phyloP scores from a whole-genome alignment of 805 yeast species.

The Debaryomyces castellii region DNA sequence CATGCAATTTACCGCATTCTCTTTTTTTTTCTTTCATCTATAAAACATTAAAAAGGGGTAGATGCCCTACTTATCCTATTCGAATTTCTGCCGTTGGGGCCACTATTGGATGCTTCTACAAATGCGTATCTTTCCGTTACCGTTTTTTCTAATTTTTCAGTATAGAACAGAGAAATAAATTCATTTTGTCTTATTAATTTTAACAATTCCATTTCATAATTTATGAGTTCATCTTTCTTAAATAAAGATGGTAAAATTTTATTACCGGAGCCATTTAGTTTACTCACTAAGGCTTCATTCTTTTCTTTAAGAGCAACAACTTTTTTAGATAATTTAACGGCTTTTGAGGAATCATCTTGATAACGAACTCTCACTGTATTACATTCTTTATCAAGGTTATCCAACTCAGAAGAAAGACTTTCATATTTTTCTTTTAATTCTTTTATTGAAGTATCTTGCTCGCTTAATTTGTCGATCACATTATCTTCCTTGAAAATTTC shows the following conservation, averaged over 20 bases:
- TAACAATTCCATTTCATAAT: slow-evolving; percentile 24
- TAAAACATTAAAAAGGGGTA: slow-evolving; percentile 27
- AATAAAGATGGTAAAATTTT: slow-evolving; percentile 33
- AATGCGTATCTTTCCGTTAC: slow-evolving; percentile 32
- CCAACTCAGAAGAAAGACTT: slow-evolving; percentile 23
- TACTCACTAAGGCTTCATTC: slow-evolving; percentile 16
- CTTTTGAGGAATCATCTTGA: slow-evolving; percentile 33
- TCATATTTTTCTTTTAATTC: slow-evolving; percentile 26
- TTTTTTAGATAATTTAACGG: slow-evolving; percentile 26
- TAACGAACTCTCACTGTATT: slow-evolving; percentile 29
- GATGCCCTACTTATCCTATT: slow-evolving; percentile 40
- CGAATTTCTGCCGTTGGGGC: slow-evolving; percentile 30
- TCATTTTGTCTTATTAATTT: slow-evolving; percentile 26
- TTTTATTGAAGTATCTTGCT: slow-evolving; percentile 20
- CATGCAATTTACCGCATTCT: not conserved
- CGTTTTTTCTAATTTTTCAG: slow-evolving; percentile 33
- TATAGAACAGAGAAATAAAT: slow-evolving; percentile 26
- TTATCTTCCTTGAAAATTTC: slow-evolving; percentile 1
- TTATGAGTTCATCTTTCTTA: slow-evolving; percentile 30
- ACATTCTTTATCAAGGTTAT: slow-evolving; percentile 25
- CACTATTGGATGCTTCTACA: slow-evolving; percentile 27
- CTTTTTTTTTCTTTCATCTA: not conserved
- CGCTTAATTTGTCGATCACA: slow-evolving; percentile 7
- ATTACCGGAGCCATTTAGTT: slow-evolving; percentile 35
- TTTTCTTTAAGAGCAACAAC: slow-evolving; percentile 18